These are phyloP conservation scores for Stagonosporopsis cucurbitacearum DNA, from an alignment of 2,329 filamentous ascomycete genomes.

Conservation along the genomic window DNA sequence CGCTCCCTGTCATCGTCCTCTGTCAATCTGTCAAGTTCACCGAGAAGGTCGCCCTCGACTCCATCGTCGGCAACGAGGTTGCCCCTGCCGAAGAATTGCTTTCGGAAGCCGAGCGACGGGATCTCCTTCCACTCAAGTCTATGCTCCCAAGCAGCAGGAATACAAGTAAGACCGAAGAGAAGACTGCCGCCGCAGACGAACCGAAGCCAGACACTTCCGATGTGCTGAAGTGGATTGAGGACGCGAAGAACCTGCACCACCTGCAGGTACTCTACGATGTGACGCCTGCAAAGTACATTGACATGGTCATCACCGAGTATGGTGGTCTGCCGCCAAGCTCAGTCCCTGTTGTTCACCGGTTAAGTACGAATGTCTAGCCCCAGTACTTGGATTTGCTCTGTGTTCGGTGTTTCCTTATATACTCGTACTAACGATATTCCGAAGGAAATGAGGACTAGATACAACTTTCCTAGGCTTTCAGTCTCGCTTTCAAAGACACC, in stretches of 20 bases:
- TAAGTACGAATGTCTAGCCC: conserved; percentile 51
- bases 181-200: conserved; percentile 25
- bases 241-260: conserved; percentile 59
- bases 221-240: conserved; percentile 48
- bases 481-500: background rate
- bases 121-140: conserved; percentile 41
- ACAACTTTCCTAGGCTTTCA: background rate
- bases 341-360: conserved; percentile 75
- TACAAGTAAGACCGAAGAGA: conserved; percentile 33
- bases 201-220: conserved; percentile 33
- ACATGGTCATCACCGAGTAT: conserved; percentile 89
- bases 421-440: background rate
- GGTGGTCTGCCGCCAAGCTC: conserved; percentile 85
- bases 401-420: conserved; percentile 8
- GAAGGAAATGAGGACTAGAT: conserved; percentile 18
- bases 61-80: conserved; percentile 93
- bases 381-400: conserved; percentile 21
- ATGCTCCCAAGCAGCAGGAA: conserved; percentile 27
- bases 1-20: conserved; percentile 83
- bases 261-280: conserved; percentile 88
- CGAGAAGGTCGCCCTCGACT: conserved; percentile 86
- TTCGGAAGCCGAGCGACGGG: conserved; percentile 42
- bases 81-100: conserved; percentile 73
- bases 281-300: conserved; percentile 84
- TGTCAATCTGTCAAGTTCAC: conserved; percentile 97